These are phyloP conservation scores for Monosporascus sp. DNA, from an alignment of 2,329 filamentous ascomycete genomes.

Conservation along the genomic window DNA sequence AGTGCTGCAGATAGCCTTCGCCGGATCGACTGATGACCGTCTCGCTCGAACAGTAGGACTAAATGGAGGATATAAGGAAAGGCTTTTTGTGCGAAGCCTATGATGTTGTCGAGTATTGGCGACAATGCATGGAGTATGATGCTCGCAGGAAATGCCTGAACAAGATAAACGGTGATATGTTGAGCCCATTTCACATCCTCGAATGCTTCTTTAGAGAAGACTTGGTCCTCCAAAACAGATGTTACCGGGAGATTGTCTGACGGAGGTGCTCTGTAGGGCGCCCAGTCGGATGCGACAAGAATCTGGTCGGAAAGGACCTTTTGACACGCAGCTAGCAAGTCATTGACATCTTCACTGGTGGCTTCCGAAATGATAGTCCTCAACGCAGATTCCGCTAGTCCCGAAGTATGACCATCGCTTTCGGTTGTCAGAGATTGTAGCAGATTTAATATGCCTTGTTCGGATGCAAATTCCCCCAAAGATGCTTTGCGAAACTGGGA, in stretches of 20 bases:
- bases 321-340: conserved; percentile 44
- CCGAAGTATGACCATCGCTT: conserved; percentile 49
- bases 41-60: conserved; percentile 63
- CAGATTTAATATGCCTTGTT: conserved; percentile 55
- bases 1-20: conserved; percentile 60
- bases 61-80: conserved; percentile 85
- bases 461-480: conserved; percentile 49
- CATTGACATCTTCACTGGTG: conserved; percentile 38
- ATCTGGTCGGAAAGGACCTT: conserved; percentile 47
- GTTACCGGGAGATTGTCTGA: conserved; percentile 39
- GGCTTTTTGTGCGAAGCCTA: conserved; percentile 64
- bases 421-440: conserved; percentile 57
- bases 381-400: conserved; percentile 56
- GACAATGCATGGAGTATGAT: conserved; percentile 65
- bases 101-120: conserved; percentile 59
- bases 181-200: conserved; percentile 53
- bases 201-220: conserved; percentile 35
- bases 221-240: conserved; percentile 19
- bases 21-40: conserved; percentile 54
- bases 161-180: conserved; percentile 56
- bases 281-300: conserved; percentile 51
- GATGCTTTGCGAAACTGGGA: conserved; percentile 42
- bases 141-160: conserved; percentile 52
- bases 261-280: conserved; percentile 46
- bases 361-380: conserved; percentile 52